Percentiles rank a stretch among this genome's conserved stretches.
These are phyloP conservation scores for Hymenoscyphus occultus DNA, from an alignment of 2,329 filamentous ascomycete species.

Conservation along the genomic window DNA sequence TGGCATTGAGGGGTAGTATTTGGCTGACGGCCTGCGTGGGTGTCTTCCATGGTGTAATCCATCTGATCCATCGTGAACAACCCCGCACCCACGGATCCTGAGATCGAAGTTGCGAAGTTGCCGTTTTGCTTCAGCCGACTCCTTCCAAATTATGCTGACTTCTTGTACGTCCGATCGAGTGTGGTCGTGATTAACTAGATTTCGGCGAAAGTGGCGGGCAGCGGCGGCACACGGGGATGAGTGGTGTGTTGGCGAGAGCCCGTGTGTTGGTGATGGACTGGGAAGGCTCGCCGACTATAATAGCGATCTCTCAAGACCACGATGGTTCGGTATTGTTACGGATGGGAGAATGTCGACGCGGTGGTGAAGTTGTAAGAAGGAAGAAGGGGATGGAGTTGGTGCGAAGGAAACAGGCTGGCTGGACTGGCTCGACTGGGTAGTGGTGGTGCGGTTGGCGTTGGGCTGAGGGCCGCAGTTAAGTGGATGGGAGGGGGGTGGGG, in stretches of 20 bases:
- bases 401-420: constrained; percentile 6
- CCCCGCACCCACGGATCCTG: constrained; percentile 14
- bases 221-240: constrained; percentile 1
- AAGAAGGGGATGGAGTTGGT: background rate
- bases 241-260: background rate
- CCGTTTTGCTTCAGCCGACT: constrained; percentile 1
- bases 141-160: background rate
- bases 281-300: background rate
- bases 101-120: constrained; percentile 4
- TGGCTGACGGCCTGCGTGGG: constrained; percentile 8
- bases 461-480: background rate
- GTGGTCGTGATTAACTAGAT: background rate
- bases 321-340: background rate
- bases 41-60: constrained; percentile 30
- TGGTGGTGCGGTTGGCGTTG: background rate
- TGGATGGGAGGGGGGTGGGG: background rate
- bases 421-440: background rate
- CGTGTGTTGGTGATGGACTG: background rate
- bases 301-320: background rate
- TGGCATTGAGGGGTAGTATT: constrained; percentile 20
- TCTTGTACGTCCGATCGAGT: background rate
- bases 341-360: background rate
- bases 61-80: constrained; percentile 27
- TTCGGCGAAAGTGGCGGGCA: constrained; percentile 6
- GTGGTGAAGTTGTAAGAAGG: background rate